Evolutionary conservation across 2,329 filamentous ascomycete species (phyloP).

Genomic region (Colletotrichum kahawae): DNA sequence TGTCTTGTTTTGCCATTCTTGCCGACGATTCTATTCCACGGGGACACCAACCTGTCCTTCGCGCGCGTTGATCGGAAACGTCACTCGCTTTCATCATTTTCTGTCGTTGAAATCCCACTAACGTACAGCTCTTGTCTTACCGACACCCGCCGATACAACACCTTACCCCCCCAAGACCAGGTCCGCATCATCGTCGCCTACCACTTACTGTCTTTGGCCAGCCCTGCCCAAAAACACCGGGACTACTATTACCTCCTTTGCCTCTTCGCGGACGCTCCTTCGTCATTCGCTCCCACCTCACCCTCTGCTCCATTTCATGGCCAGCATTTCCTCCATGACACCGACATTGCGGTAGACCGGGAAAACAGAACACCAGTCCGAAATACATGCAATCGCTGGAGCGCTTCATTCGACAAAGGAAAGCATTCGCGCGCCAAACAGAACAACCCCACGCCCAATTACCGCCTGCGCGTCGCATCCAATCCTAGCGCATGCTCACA

Average conservation of each 20-base stretch:
- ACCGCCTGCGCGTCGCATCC: slow-evolving; percentile 20
- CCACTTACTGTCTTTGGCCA: slow-evolving; percentile 6
- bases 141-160: background rate
- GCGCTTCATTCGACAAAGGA: slow-evolving; percentile 11
- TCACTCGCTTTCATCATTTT: slow-evolving; percentile 19
- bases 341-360: background rate
- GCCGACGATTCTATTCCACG: background rate
- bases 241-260: background rate
- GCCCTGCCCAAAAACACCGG: slow-evolving; percentile 1
- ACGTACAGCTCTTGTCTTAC: slow-evolving; percentile 21
- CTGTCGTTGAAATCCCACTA: slow-evolving; percentile 21
- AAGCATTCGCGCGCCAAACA: slow-evolving; percentile 10
- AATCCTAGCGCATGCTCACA: slow-evolving; percentile 17
- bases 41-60: background rate
- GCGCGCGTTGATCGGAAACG: slow-evolving; percentile 16
- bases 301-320: background rate
- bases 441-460: slow-evolving; percentile 16
- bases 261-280: background rate
- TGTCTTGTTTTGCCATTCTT: background rate
- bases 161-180: slow-evolving; percentile 2
- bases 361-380: background rate
- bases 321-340: background rate
- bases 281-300: background rate
- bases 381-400: background rate
- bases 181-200: slow-evolving; percentile 18